Percentiles rank a stretch among this genome's conserved stretches.
Evolutionary conservation across 768 basidiomycete genomes (phyloP).

Genomic region (Suillus subalutaceus): DNA sequence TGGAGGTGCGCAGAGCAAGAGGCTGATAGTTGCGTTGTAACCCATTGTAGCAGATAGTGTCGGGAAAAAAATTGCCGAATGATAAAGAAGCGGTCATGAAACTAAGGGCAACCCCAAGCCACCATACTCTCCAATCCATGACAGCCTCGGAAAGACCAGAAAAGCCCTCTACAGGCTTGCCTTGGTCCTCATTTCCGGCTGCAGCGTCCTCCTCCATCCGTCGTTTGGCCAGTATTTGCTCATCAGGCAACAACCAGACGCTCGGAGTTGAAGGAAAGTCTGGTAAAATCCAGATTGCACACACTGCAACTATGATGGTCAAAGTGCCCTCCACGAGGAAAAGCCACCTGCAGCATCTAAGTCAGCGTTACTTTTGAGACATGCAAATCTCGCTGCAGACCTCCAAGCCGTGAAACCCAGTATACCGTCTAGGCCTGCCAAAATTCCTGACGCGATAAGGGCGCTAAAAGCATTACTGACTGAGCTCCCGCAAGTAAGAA

Average conservation of each 20-base stretch:
- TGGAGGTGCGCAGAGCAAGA: conserved; percentile 78
- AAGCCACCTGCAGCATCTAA: conserved; percentile 53
- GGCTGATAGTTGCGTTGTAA: conserved; percentile 58
- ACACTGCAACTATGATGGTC: conserved; percentile 52
- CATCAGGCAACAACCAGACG: conserved; percentile 60
- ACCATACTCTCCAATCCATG: conserved; percentile 82
- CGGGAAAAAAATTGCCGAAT: conserved; percentile 81
- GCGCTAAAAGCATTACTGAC: conserved; percentile 83
- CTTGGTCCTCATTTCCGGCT: conserved; percentile 50
- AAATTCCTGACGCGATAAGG: conserved; percentile 75
- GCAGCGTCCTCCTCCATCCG: conserved; percentile 67
- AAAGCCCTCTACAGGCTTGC: conserved; percentile 36
- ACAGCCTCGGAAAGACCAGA: conserved; percentile 59
- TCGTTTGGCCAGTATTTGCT: conserved; percentile 53
- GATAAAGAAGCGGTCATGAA: conserved; percentile 58
- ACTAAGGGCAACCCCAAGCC: conserved; percentile 65
- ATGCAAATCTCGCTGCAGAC: conserved; percentile 36
- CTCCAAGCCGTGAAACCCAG: conserved; percentile 74
- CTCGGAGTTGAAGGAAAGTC: conserved; percentile 68
- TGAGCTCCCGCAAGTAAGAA: conserved; percentile 70
- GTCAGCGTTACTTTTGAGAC: conserved; percentile 4
- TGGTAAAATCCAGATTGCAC: conserved; percentile 66
- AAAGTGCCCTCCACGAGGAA: conserved; percentile 67
- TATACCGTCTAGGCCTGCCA: conserved; percentile 66
- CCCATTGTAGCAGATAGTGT: conserved; percentile 75